Conservation (phyloP, 345 rosid species). For the Trapa incisa region DNA sequence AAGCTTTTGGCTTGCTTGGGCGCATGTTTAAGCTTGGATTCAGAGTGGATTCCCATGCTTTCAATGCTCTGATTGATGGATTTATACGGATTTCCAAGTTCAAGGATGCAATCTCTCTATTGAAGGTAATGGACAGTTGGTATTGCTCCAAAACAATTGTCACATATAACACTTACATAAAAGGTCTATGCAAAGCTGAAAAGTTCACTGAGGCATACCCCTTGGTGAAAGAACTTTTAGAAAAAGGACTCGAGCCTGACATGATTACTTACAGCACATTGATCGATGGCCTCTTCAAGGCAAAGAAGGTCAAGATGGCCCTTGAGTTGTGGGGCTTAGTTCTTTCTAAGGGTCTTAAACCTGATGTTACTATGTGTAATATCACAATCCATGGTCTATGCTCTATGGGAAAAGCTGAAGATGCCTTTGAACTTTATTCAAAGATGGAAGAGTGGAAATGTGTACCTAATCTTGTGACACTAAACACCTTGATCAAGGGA, state of each 20-base stretch:
- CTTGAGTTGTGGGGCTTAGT: slow-evolving; percentile 53
- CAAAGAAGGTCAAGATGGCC: slow-evolving; percentile 52
- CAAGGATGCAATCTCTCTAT: slow-evolving; percentile 40
- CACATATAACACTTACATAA: slow-evolving; percentile 58
- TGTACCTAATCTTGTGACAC: slow-evolving; percentile 68
- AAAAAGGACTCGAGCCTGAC: slow-evolving; percentile 59
- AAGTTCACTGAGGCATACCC: slow-evolving; percentile 52
- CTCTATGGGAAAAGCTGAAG: slow-evolving; percentile 54
- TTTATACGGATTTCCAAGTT: slow-evolving; percentile 52
- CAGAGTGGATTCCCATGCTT: slow-evolving; percentile 42
- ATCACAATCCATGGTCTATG: slow-evolving; percentile 74
- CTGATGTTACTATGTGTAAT: slow-evolving; percentile 65
- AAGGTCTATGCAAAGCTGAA: slow-evolving; percentile 66
- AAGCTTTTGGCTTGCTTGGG: slow-evolving; percentile 40
- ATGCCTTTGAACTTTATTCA: slow-evolving; percentile 47
- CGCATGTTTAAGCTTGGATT: slow-evolving; percentile 34
- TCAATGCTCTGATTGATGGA: slow-evolving; percentile 54
- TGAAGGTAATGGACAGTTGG: slow-evolving; percentile 40
- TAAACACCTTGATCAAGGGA: slow-evolving; percentile 82
- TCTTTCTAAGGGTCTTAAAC: slow-evolving; percentile 43
- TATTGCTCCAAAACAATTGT: slow-evolving; percentile 44
- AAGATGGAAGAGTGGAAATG: slow-evolving; percentile 40
- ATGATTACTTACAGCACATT: slow-evolving; percentile 62
- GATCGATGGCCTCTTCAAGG: slow-evolving; percentile 62
- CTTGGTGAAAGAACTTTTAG: slow-evolving; percentile 68